Base-by-base conservation (phyloP, 2,329 filamentous ascomycete species). In the Cercospora sp. region DNA sequence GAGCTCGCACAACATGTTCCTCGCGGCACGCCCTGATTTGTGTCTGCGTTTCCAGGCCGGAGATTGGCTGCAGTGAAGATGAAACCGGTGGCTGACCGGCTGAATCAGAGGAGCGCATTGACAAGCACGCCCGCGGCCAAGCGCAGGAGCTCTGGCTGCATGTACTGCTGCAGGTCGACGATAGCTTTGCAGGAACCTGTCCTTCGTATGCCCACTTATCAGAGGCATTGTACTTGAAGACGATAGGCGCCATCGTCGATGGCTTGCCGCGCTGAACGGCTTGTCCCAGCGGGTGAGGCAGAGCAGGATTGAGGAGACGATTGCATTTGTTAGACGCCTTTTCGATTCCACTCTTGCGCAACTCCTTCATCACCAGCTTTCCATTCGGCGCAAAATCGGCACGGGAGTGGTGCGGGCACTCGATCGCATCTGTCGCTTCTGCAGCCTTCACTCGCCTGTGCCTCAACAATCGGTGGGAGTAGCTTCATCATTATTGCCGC, bases 61-160 rank as follows among this genome's bases (percentile, higher is more conserved):
- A 63, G 60, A 63, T 63, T 63, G 60, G 60, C 26, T 42, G 60
- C 48, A 40, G 31, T 42, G 59, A 28, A 61, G 31, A 61, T 61
- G 59, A 61, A 61, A 30, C 59, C 60, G 60, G 42, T 48, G 42
- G 60, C 36, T 28, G 16, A 31, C 28, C 36, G 31, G 55, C 55
- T 36, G 55, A 31, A 59, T 20, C 55, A 59, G 55, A 59, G 28
- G 9, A 20, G 31, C 31, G 55, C 28, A 36, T 36, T 33, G 55
- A 59, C 60, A 48, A 31, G 40, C 31, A 26, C 40, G 36, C 59
- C 59, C 33, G 59, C 59, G 33, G 33, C 18, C 59, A 60, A 60
- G 57, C 28, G 16, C 36, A n/a, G 33, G 23, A 45, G 33, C 30
- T 20, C 36, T 45, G 33, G 31, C 7, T 18, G 23, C 60, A 51